phyloP scores from a whole-genome alignment of 139 green algal species.

The Helicosporidium sp. region DNA sequence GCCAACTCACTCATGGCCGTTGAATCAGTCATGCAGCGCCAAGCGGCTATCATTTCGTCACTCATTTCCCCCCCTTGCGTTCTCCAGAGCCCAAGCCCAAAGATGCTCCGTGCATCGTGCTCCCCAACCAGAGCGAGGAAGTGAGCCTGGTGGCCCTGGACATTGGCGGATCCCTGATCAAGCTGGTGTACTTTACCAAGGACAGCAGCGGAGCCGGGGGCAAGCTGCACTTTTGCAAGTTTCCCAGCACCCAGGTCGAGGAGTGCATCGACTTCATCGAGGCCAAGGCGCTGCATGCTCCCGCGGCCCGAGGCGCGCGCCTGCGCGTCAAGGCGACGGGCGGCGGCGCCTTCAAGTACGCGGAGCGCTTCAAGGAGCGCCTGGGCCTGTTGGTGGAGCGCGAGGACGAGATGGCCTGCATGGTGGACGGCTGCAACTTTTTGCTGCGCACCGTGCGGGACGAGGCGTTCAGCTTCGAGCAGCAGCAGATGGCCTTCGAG shows the following conservation, averaged over 20 bases:
- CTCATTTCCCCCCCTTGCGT: too few relatives aligned
- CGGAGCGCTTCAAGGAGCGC: constrained; percentile 60
- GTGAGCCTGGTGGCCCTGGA: constrained; percentile 81
- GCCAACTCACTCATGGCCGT: too few relatives aligned
- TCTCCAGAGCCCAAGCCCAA: too few relatives aligned
- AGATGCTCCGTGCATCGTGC: constrained; percentile 64
- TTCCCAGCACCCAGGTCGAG: constrained; percentile 72
- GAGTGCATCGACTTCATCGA: constrained; percentile 87
- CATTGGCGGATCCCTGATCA: constrained; percentile 89
- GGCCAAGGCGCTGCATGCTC: constrained; percentile 67
- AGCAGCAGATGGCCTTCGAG: constrained; percentile 35
- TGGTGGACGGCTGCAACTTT: constrained; percentile 84
- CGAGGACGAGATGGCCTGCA: constrained; percentile 84
- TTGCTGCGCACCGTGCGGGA: constrained; percentile 69
- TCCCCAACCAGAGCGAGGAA: constrained; percentile 78
- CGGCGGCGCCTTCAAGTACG: constrained; percentile 72
- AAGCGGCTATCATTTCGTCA: too few relatives aligned
- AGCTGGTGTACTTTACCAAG: constrained; percentile 88
- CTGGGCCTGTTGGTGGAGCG: constrained; percentile 79
- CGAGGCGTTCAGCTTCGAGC: constrained; percentile 80
- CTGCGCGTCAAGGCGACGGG: constrained; percentile 45
- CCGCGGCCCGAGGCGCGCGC: constrained; percentile 12
- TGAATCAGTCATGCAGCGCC: too few relatives aligned
- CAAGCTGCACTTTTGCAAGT: constrained; percentile 96
- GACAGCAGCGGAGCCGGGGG: constrained; percentile 21